Evolutionary conservation across 2,329 filamentous ascomycete genomes (phyloP).

Genomic region (Aspergillus novofumigatus): DNA sequence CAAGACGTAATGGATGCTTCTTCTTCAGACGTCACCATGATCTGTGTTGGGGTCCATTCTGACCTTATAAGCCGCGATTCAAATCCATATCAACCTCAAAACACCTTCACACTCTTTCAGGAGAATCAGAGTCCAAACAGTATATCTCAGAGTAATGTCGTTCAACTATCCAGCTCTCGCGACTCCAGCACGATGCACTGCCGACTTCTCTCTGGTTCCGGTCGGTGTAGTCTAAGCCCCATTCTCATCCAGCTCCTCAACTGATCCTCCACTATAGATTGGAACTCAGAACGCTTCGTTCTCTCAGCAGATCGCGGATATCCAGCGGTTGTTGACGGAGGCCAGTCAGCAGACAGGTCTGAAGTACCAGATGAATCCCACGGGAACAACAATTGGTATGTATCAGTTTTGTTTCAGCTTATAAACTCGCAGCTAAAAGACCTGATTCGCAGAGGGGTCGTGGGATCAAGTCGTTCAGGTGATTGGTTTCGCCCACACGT

Average conservation of each 20-base stretch:
- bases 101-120: background rate
- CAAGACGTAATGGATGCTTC: background rate
- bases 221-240: conserved; percentile 9
- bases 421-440: background rate
- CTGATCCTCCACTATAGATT: conserved; percentile 41
- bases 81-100: background rate
- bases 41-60: background rate
- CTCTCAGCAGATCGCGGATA: conserved; percentile 74
- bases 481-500: conserved; percentile 71
- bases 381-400: conserved; percentile 80
- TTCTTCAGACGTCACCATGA: background rate
- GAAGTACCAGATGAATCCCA: conserved; percentile 78
- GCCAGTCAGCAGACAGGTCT: conserved; percentile 73
- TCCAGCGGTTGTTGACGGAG: conserved; percentile 73
- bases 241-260: background rate
- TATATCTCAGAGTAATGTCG: conserved; percentile 9
- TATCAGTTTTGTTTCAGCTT: background rate
- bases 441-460: conserved; percentile 61
- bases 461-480: conserved; percentile 80
- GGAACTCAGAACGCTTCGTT: conserved; percentile 70
- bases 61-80: background rate
- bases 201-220: conserved; percentile 82
- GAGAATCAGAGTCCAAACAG: background rate
- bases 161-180: conserved; percentile 12
- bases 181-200: conserved; percentile 69